A percentile compares a stretch with the other conserved stretches of the same genome.
These are phyloP conservation scores for Pyricularia pennisetigena DNA, from an alignment of 2,329 filamentous ascomycete genomes.

Conservation along the genomic window DNA sequence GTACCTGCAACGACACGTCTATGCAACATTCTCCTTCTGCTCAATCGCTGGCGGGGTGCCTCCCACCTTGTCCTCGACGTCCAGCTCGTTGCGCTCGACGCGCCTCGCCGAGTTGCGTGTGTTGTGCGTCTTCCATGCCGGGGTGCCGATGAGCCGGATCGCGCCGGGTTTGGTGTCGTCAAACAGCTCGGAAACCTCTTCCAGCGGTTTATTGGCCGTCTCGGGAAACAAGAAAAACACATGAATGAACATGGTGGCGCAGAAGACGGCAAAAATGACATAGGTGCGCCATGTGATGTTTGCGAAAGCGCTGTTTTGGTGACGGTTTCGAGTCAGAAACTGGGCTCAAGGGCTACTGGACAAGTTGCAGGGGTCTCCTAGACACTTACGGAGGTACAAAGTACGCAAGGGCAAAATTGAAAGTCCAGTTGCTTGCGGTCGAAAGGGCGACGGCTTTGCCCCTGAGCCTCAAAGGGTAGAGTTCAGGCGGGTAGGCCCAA, in stretches of 20 bases:
- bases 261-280: constrained; percentile 23
- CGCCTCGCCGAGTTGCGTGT: constrained; percentile 19
- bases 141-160: constrained; percentile 26
- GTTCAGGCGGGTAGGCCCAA: constrained; percentile 36
- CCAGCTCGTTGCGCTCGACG: constrained; percentile 23
- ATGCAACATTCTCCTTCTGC: neutral
- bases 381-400: constrained; percentile 20
- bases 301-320: constrained; percentile 16
- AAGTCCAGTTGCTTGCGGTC: constrained; percentile 27
- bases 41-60: neutral
- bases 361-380: no score
- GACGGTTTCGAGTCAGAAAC: neutral
- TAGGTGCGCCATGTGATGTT: constrained; percentile 27
- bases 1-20: neutral
- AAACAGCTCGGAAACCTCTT: constrained; percentile 23
- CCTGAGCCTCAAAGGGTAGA: constrained; percentile 32
- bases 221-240: constrained; percentile 23
- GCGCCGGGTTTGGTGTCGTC: constrained; percentile 23
- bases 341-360: no score
- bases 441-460: constrained; percentile 24
- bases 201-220: constrained; percentile 24
- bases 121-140: constrained; percentile 32
- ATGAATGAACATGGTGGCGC: constrained; percentile 21
- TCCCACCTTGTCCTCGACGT: constrained; percentile 23
- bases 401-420: constrained; percentile 28